These are phyloP conservation scores for Candida anutae DNA, from an alignment of 1,139 yeast genomes.

Conservation along the genomic window DNA sequence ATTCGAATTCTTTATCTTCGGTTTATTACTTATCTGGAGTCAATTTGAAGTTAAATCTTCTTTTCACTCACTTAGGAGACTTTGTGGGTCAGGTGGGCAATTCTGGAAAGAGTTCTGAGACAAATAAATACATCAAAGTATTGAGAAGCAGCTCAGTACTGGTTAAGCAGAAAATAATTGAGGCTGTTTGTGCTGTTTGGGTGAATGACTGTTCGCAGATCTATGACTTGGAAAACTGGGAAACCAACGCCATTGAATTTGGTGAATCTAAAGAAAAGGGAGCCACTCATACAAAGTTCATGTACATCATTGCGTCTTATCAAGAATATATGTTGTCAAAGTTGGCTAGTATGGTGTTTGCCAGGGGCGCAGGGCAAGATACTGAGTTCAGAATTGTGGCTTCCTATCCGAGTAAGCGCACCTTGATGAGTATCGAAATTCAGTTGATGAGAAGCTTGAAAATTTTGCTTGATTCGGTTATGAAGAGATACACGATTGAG, in stretches of 20 bases:
- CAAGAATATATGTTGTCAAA: slow-evolving; percentile 27
- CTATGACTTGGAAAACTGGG: slow-evolving; percentile 39
- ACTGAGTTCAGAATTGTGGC: slow-evolving; percentile 10
- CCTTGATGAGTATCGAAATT: slow-evolving; percentile 35
- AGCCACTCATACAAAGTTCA: slow-evolving; percentile 28
- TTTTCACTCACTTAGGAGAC: slow-evolving; percentile 28
- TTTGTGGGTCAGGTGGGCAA: slow-evolving; percentile 29
- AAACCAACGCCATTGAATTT: slow-evolving; percentile 9
- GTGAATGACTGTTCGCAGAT: slow-evolving; percentile 42
- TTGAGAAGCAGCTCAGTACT: slow-evolving; percentile 25
- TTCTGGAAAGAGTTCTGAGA: slow-evolving; percentile 22
- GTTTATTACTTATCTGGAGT: slow-evolving; percentile 29
- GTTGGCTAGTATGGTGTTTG: slow-evolving; percentile 23
- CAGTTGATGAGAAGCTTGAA: slow-evolving; percentile 47
- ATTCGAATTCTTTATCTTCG: slow-evolving; percentile 37
- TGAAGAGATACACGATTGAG: slow-evolving; percentile 36
- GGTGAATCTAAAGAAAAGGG: slow-evolving; percentile 6
- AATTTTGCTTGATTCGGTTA: slow-evolving; percentile 39
- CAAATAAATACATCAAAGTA: slow-evolving; percentile 30
- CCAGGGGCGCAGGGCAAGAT: slow-evolving; percentile 23
- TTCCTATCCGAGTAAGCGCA: slow-evolving; percentile 36
- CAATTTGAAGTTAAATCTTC: slow-evolving; percentile 20
- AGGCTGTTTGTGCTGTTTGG: slow-evolving; percentile 41
- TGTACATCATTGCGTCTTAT: slow-evolving; percentile 36
- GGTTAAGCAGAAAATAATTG: slow-evolving; percentile 34